phyloP scores from a whole-genome alignment of 1,284 basidiomycete species.

The Polyporus tsugae region DNA sequence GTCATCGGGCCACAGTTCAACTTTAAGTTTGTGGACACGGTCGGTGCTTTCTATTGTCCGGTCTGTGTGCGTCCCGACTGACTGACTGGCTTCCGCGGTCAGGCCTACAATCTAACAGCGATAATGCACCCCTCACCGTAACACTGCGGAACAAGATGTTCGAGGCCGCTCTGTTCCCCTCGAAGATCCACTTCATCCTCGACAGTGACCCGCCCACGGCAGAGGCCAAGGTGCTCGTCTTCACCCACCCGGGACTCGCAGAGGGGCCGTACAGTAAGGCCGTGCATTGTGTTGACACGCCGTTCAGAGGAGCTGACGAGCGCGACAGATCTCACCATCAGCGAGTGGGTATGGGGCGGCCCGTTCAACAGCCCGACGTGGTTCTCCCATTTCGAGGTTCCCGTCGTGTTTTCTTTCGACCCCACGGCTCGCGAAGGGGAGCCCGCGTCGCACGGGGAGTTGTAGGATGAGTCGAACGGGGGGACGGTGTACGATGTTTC shows the following conservation, averaged over 20 bases:
- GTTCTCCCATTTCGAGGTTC: background rate
- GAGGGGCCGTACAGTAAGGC: slow-evolving; percentile 1
- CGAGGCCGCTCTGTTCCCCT: background rate
- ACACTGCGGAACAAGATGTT: background rate
- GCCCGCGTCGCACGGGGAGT: background rate
- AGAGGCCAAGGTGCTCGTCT: background rate
- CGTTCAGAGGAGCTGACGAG: background rate
- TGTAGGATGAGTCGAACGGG: background rate
- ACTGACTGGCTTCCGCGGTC: background rate
- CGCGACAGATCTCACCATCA: background rate
- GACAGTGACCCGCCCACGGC: background rate
- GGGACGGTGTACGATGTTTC: background rate
- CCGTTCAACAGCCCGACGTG: background rate
- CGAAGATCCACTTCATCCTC: background rate
- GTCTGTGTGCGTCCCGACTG: background rate
- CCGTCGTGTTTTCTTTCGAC: background rate
- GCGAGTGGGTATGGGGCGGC: background rate
- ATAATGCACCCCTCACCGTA: background rate
- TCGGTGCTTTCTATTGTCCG: background rate
- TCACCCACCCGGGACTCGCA: background rate
- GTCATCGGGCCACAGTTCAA: slow-evolving; percentile 2
- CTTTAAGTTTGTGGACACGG: slow-evolving; percentile 7
- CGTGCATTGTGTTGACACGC: background rate
- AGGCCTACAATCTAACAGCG: background rate
- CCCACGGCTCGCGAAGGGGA: background rate